Base-by-base conservation (phyloP, 208 protist genomes). In the Lotmaria passim region DNA sequence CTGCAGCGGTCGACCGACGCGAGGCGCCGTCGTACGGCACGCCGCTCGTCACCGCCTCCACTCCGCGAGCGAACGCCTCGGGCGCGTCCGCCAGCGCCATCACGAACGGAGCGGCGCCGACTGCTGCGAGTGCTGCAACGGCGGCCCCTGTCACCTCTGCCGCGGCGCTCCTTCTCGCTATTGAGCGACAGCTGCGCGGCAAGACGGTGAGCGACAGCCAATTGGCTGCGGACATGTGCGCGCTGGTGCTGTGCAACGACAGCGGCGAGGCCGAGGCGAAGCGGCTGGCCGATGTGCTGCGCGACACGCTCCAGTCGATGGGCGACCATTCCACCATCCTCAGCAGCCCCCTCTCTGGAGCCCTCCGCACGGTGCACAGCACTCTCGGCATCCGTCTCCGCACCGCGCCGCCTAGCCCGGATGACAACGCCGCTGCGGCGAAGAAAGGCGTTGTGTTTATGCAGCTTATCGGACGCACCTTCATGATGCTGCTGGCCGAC, bases 401-500 rank as follows among this genome's bases (percentile, higher is more conserved):
- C 50, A 50, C 26, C 55, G 43, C 63, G 4, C 58, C 68, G 11
- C 28, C 63, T 12, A 39, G 30, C 23, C 48, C 48, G 12, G 55
- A 59, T 15, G 65, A 81, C 50, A n/a, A 26, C 50, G 38, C 57
- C 39, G 46, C 36, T 4, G 41, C 59, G 7, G 70, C 39, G 12
- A 50, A 53, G 4, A 75, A 78, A 68, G 63, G 23, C 23, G 47
- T 81, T 2, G 48, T 52, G 28, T 90, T 86, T 48, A 78, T 90
- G 7, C 62, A 60, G 51, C 69, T 34, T 7, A 81, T 95, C 24
- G 86, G 82, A 6, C 81, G 71, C 6, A 43, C 66, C 3, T 73
- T 95, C 43, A 73, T 95, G 73, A 31, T 83, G 39, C 70, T 95
- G 12, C 66, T 95, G 24, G 77, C 78, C 10, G 73, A 93, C 64